These are phyloP conservation scores for Claviceps arundinis DNA, from an alignment of 2,329 filamentous ascomycete species.

Conservation along the genomic window DNA sequence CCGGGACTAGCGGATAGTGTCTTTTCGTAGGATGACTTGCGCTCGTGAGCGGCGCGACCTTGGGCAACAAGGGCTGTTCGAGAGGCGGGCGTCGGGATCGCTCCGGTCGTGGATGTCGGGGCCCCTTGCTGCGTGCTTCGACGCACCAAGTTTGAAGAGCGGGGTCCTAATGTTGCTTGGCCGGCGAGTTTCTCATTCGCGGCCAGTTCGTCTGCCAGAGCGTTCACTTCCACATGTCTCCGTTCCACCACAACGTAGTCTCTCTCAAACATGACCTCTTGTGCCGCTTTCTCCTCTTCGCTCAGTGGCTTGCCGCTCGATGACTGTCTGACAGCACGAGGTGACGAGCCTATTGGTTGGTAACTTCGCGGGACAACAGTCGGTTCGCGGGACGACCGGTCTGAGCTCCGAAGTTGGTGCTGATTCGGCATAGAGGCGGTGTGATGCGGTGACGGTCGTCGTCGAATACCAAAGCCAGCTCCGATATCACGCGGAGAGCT, in stretches of 20 bases:
- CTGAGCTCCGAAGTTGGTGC: conserved; percentile 23
- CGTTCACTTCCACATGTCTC: conserved; percentile 89
- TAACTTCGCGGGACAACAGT: conserved; percentile 22
- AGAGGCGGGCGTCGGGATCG: conserved; percentile 52
- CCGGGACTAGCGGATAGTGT: conserved; percentile 51
- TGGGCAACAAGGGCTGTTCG: conserved; percentile 62
- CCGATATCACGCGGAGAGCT: conserved; percentile 32
- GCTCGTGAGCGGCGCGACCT: conserved; percentile 58
- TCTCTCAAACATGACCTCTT: conserved; percentile 80
- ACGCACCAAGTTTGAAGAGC: conserved; percentile 53
- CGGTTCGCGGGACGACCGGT: conserved; percentile 12
- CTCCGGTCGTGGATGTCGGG: conserved; percentile 55
- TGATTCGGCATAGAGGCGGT: conserved; percentile 36
- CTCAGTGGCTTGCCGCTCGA: conserved; percentile 22
- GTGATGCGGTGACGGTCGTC: conserved; percentile 32
- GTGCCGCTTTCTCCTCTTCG: conserved; percentile 59
- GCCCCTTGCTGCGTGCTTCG: conserved; percentile 67
- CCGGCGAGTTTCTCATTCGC: conserved; percentile 54
- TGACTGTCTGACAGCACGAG: conserved; percentile 10
- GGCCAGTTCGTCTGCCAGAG: conserved; percentile 87
- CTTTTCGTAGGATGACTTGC: conserved; percentile 69
- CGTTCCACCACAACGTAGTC: conserved; percentile 97
- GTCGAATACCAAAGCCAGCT: conserved; percentile 36
- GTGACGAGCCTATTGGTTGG: conserved; percentile 10
- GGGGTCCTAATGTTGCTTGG: conserved; percentile 37